Percentiles rank a stretch among this genome's conserved stretches.
Conservation (phyloP, 768 basidiomycete species). For the Lactarius vividus region DNA sequence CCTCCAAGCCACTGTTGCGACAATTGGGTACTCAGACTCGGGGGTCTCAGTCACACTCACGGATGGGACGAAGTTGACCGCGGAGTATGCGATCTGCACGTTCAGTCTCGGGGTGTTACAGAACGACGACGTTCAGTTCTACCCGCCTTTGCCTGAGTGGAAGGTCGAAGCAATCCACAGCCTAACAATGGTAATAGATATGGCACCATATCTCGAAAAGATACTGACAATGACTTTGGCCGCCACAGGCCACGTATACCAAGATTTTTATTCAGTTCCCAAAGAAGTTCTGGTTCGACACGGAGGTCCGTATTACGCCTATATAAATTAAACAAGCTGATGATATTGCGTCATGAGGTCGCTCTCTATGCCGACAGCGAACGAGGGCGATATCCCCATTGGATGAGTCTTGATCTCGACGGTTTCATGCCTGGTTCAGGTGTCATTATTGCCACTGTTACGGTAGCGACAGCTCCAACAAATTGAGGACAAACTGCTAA, state of each 20-base stretch:
- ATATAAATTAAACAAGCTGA: constrained; percentile 22
- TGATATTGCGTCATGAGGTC: background rate
- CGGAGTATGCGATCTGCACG: constrained; percentile 40
- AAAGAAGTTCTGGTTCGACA: constrained; percentile 32
- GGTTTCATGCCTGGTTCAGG: constrained; percentile 59
- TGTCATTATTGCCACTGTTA: constrained; percentile 49
- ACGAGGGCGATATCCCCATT: constrained; percentile 49
- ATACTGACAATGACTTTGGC: constrained; percentile 36
- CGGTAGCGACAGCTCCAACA: constrained; percentile 39
- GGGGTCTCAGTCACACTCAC: constrained; percentile 48
- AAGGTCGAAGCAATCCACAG: constrained; percentile 62
- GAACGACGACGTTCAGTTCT: constrained; percentile 44
- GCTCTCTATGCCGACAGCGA: constrained; percentile 20
- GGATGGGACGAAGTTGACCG: constrained; percentile 33
- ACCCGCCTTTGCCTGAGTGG: constrained; percentile 53
- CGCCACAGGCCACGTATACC: constrained; percentile 1
- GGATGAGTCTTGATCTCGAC: constrained; percentile 59
- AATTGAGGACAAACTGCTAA: background rate
- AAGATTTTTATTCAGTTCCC: constrained; percentile 23
- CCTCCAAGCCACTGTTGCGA: constrained; percentile 49
- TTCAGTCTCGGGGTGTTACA: constrained; percentile 60
- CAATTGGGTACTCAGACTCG: constrained; percentile 41
- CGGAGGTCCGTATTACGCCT: constrained; percentile 49
- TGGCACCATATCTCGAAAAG: background rate
- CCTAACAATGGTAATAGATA: constrained; percentile 54